Evolutionary conservation across 257 asterid species (phyloP).

Genomic region (Mitragyna speciosa): DNA sequence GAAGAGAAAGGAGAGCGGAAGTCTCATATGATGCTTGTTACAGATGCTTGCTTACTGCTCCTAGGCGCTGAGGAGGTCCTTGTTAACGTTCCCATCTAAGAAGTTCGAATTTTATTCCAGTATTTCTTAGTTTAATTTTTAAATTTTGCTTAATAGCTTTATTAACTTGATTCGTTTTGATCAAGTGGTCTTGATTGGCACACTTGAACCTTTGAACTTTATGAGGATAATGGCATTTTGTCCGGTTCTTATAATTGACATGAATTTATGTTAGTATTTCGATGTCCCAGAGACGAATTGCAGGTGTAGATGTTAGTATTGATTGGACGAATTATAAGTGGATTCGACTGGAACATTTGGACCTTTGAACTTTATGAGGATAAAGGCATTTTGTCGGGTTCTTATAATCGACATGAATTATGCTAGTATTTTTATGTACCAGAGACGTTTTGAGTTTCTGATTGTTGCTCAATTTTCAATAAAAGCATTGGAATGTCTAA

Average conservation of each 20-base stretch:
- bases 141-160: not conserved
- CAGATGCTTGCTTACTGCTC: slow-evolving; percentile 90
- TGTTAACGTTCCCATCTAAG: slow-evolving; percentile 66
- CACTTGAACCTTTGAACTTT: not conserved
- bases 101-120: slow-evolving; percentile 41
- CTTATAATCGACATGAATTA: not conserved
- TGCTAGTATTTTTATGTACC: not conserved
- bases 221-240: not conserved
- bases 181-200: not conserved
- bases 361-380: not conserved
- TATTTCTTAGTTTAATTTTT: too few relatives aligned
- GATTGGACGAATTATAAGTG: too few relatives aligned
- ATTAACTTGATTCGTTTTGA: too few relatives aligned
- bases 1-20: slow-evolving; percentile 47
- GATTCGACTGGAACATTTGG: too few relatives aligned
- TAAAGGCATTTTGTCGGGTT: not conserved
- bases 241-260: not conserved
- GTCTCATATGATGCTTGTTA: slow-evolving; percentile 69
- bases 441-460: not conserved
- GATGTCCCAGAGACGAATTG: not conserved
- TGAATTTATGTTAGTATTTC: not conserved
- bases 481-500: not conserved
- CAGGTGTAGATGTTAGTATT: too few relatives aligned
- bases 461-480: not conserved
- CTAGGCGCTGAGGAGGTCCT: slow-evolving; percentile 65